A percentile compares a stretch with the other conserved stretches of the same genome.
phyloP scores from a whole-genome alignment of 495 filamentous ascomycete genomes.

The Annulohypoxylon stygium region DNA sequence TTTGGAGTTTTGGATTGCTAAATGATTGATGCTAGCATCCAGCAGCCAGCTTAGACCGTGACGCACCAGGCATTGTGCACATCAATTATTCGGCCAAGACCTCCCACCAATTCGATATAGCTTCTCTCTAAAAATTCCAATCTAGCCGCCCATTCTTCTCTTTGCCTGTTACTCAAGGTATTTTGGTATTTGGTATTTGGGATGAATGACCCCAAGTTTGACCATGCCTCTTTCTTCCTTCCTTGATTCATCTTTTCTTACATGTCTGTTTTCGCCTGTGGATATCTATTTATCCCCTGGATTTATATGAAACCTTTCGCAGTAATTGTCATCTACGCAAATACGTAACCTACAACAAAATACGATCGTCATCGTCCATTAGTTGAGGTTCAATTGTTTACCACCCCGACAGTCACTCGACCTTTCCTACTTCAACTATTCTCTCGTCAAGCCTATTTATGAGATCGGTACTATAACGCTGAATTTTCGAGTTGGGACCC shows the following conservation, averaged over 20 bases:
- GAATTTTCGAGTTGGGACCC: conserved; percentile 17
- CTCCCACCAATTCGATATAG: conserved; percentile 35
- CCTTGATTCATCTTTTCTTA: conserved; percentile 17
- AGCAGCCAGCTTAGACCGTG: conserved; percentile 10
- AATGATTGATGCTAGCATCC: not conserved
- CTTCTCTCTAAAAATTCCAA: conserved; percentile 24
- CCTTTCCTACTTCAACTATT: conserved; percentile 8
- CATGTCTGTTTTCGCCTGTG: conserved; percentile 7
- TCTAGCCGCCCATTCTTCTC: conserved; percentile 38
- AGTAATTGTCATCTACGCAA: conserved; percentile 20
- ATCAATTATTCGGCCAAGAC: conserved; percentile 24
- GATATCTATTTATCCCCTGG: conserved; percentile 25
- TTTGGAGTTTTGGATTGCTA: conserved; percentile 14
- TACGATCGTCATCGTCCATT: conserved; percentile 22
- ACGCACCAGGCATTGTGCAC: conserved; percentile 32
- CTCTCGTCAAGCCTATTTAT: conserved; percentile 11
- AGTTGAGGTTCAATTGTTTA: conserved; percentile 4
- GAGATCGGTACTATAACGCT: conserved; percentile 18
- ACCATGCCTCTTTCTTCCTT: conserved; percentile 32
- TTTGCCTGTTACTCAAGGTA: conserved; percentile 26
- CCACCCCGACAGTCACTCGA: conserved; percentile 3
- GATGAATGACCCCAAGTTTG: conserved; percentile 13
- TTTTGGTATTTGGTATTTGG: conserved; percentile 17
- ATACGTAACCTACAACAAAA: conserved; percentile 12
- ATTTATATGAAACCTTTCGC: conserved; percentile 19